Percentiles rank a stretch among this genome's conserved stretches.
Evolutionary conservation across 2,329 filamentous ascomycete genomes (phyloP).

Genomic region (Pyricularia sp.): DNA sequence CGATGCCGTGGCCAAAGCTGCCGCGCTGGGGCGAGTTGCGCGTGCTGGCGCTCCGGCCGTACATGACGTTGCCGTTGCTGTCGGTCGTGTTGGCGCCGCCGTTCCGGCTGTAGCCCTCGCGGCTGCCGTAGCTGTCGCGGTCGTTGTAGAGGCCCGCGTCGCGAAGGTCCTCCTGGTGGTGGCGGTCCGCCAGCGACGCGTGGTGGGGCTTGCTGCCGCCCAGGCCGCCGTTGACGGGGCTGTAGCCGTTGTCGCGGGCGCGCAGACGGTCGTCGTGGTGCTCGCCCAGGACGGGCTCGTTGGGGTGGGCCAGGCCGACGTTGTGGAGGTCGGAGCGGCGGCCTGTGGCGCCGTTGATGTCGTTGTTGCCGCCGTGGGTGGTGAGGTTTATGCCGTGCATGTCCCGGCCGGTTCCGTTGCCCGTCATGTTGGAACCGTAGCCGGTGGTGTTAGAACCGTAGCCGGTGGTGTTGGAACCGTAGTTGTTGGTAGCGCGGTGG

Average conservation of each 20-base stretch:
- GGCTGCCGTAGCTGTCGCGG: background rate
- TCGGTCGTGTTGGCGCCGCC: background rate
- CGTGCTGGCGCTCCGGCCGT: background rate
- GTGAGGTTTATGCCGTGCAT: background rate
- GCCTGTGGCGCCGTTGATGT: background rate
- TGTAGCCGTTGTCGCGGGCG: constrained; percentile 8
- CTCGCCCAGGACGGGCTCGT: background rate
- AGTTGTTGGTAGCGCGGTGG: background rate
- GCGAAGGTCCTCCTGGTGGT: constrained; percentile 1
- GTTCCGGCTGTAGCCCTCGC: background rate
- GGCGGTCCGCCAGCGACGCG: background rate
- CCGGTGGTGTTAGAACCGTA: no score
- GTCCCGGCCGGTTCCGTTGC: background rate
- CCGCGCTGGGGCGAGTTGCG: background rate
- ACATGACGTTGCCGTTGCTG: background rate
- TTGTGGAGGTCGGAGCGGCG: background rate
- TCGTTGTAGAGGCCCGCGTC: background rate
- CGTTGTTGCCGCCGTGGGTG: background rate
- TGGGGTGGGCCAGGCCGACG: background rate
- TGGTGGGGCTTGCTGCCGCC: background rate
- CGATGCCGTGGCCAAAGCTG: background rate
- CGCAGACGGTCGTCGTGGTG: constrained; percentile 8
- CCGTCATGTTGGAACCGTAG: background rate
- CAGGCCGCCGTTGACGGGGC: constrained; percentile 5
- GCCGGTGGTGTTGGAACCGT: background rate